Evolutionary conservation across 768 basidiomycete genomes (phyloP).

Genomic region (Trametopsis cervina): DNA sequence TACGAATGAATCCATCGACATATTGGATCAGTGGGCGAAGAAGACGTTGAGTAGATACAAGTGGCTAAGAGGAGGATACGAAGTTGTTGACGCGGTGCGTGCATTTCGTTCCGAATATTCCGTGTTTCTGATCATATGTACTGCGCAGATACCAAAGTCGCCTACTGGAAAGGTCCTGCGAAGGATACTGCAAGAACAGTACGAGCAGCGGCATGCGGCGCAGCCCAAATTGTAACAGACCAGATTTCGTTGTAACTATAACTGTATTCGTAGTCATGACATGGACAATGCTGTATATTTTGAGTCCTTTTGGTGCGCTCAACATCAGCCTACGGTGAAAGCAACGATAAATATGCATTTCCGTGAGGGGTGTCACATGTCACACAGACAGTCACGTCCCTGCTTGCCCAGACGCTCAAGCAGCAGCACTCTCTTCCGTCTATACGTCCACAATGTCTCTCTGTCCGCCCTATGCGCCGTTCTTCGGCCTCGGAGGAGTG

Average conservation of each 20-base stretch:
- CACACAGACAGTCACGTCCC: background rate
- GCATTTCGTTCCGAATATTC: constrained; percentile 13
- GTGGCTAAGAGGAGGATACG: constrained; percentile 68
- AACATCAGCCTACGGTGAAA: too few relatives aligned
- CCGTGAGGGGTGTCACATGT: background rate
- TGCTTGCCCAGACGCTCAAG: constrained; percentile 1
- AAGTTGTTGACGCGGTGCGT: constrained; percentile 54
- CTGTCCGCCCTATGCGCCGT: constrained; percentile 93
- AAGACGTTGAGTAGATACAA: constrained; percentile 67
- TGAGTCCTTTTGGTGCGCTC: too few relatives aligned
- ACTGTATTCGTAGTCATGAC: too few relatives aligned
- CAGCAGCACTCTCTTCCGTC: background rate
- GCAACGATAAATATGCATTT: background rate
- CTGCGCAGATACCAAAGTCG: constrained; percentile 58
- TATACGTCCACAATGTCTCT: constrained; percentile 27
- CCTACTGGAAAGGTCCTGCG: constrained; percentile 70
- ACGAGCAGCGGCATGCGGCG: constrained; percentile 1
- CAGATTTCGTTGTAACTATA: too few relatives aligned
- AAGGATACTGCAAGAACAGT: constrained; percentile 50
- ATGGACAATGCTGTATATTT: too few relatives aligned
- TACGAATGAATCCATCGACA: constrained; percentile 30
- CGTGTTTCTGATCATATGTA: background rate
- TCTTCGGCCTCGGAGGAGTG: constrained; percentile 97
- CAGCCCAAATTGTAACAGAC: constrained; percentile 7
- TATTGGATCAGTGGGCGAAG: constrained; percentile 54